Evolutionary conservation across 352 stramenopile genomes (phyloP).

Genomic region (Pythium brassicae): DNA sequence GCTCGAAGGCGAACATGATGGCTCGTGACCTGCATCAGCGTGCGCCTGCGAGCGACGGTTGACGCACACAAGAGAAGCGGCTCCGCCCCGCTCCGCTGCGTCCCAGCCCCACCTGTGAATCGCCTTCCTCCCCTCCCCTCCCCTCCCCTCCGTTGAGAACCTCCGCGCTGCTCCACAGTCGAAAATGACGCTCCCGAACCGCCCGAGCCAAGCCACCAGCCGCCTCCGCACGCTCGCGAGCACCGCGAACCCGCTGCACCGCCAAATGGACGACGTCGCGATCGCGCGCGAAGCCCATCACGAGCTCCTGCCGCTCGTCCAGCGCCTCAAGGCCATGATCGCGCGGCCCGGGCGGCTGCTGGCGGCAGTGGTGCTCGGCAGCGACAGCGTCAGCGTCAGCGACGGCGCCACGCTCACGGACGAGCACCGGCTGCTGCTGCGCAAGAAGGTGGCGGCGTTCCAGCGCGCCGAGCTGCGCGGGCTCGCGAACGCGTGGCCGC

Average conservation of each 20-base stretch:
- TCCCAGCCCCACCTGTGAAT: not conserved
- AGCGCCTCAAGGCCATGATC: slow-evolving; percentile 46
- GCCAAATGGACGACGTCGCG: slow-evolving; percentile 4
- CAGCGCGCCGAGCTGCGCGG: slow-evolving; percentile 31
- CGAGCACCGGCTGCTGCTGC: slow-evolving; percentile 22
- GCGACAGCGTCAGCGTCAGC: not conserved
- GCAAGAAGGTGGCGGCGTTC: slow-evolving; percentile 27
- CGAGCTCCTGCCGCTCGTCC: slow-evolving; percentile 31
- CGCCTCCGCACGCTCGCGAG: not conserved
- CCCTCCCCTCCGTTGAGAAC: too few relatives aligned
- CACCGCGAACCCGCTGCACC: not conserved
- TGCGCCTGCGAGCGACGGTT: not conserved
- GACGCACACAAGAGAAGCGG: slow-evolving; percentile 2
- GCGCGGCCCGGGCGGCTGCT: slow-evolving; percentile 43
- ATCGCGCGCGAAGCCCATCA: slow-evolving; percentile 19
- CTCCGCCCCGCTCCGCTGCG: not conserved
- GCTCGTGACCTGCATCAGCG: not conserved
- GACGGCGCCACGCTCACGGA: not conserved
- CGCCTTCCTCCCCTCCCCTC: not conserved
- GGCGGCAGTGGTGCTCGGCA: slow-evolving; percentile 28
- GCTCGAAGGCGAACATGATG: not conserved
- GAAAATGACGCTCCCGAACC: slow-evolving; percentile 60
- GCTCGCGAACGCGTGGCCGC: slow-evolving; percentile 22
- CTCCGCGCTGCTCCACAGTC: slow-evolving; percentile 16
- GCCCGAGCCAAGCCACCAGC: slow-evolving; percentile 20